Conservation (phyloP, 139 green algal genomes). For the Volvox reticuliferus region DNA sequence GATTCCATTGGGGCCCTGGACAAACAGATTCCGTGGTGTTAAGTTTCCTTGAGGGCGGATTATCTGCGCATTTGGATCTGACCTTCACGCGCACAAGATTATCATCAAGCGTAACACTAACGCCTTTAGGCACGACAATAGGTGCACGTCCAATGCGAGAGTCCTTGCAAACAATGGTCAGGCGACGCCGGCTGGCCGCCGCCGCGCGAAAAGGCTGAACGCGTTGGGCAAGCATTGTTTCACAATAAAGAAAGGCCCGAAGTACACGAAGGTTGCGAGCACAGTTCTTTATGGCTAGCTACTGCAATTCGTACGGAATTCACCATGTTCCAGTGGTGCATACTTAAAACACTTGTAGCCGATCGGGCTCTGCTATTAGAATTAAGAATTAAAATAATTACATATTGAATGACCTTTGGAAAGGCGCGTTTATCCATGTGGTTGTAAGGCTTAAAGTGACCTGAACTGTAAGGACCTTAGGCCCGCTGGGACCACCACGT, state of each 20-base stretch:
- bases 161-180: slow-evolving; percentile 60
- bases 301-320: too few relatives aligned
- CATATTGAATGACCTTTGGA: too few relatives aligned
- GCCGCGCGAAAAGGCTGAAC: slow-evolving; percentile 32
- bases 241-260: neutral
- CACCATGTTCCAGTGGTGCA: too few relatives aligned
- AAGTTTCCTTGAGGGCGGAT: neutral
- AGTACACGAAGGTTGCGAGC: too few relatives aligned
- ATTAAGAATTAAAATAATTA: too few relatives aligned
- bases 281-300: too few relatives aligned
- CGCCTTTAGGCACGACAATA: slow-evolving; percentile 83
- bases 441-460: too few relatives aligned
- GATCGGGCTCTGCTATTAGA: too few relatives aligned
- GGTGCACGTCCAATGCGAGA: slow-evolving; percentile 93
- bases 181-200: slow-evolving; percentile 14
- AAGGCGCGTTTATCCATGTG: too few relatives aligned
- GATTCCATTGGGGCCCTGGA: slow-evolving; percentile 89
- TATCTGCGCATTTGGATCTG: slow-evolving; percentile 7
- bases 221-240: slow-evolving; percentile 16
- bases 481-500: too few relatives aligned
- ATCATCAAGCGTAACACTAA: slow-evolving; percentile 84
- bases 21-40: neutral
- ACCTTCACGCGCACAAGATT: slow-evolving; percentile 89
- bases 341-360: too few relatives aligned
- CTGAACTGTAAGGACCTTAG: too few relatives aligned